Evolutionary conservation across 192 early-diverging fungal species (phyloP).

Genomic region (Backusella westeae): DNA sequence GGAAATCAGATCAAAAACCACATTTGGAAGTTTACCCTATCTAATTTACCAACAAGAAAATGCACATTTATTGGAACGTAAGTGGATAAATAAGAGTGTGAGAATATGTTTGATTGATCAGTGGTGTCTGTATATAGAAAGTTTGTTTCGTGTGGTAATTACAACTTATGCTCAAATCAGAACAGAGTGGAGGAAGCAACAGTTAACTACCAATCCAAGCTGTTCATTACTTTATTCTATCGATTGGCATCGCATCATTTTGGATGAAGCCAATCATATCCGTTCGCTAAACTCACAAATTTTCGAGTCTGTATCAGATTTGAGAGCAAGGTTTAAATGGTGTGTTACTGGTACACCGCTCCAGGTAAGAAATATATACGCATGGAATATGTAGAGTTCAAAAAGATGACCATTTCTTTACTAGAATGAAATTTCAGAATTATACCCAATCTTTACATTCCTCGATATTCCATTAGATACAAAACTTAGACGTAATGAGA

Average conservation of each 20-base stretch:
- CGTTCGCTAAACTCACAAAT: not conserved
- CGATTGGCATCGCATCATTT: conserved; percentile 21
- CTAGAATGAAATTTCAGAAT: conserved; percentile 20
- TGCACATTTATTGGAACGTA: conserved; percentile 17
- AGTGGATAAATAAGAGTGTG: not conserved
- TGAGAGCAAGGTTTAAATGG: conserved; percentile 17
- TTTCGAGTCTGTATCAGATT: not conserved
- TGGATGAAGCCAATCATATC: conserved; percentile 26
- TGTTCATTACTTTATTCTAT: conserved; percentile 7
- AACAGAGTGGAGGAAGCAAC: conserved; percentile 10
- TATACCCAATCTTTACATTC: conserved; percentile 19
- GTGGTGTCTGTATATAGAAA: not conserved
- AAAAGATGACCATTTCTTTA: not conserved
- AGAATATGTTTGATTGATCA: not conserved
- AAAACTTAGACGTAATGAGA: not conserved
- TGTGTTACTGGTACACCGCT: conserved; percentile 28
- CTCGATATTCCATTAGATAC: not conserved
- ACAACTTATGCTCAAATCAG: conserved; percentile 25
- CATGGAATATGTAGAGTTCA: not conserved
- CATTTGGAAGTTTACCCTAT: conserved; percentile 24
- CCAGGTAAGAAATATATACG: conserved; percentile 9
- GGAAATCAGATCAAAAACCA: conserved; percentile 26
- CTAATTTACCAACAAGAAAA: conserved; percentile 19
- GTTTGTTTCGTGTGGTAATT: conserved; percentile 20
- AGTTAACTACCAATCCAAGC: not conserved